Base-by-base conservation (phyloP, 768 basidiomycete species). In the Auriscalpium vulgare region DNA sequence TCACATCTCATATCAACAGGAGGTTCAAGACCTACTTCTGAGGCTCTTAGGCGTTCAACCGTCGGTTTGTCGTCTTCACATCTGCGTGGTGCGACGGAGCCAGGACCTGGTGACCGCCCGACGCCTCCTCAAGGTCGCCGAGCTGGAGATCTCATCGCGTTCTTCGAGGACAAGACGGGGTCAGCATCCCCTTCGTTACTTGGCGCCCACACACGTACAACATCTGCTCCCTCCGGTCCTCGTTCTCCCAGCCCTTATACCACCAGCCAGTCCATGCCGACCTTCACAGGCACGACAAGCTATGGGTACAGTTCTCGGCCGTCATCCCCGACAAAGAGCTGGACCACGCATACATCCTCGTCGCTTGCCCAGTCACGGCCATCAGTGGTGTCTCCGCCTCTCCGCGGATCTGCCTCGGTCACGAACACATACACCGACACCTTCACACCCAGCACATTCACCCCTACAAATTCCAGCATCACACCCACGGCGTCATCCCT, bases 121-220 rank as follows among this genome's bases (percentile, higher is more conserved):
- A 14, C n/a, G 29, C 44, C 77, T 47, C 80, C 81, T 2, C 74
- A 58, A 29, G 69, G 71, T n/a, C 67, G 83, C 37, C 80, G 85
- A 14, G 76, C 87, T 0, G 85, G 77, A 13, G 83, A 87, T 54
- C 77, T 91, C 50, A 86, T 87, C 40, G 87, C 88, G 0, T 81
- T 85, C 34, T 91, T 90, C 57, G 89, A 84, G 59, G 76, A 79
- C 56, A 75, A 73, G 55, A 74, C 74, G 38, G 61, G 43, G 53
- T 51, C 14, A 48, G 53, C 34, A 45, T 60, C 19, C 70, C 74
- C 2, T 66, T 14, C 72, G 2, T 57, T 56, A 5, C 62, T 68
- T 14, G 70, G 53, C 21, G 67, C 74, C n/a, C 85, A 85, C 62
- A 68, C 77, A 8, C 77, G 87, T 36, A 72, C 78, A 0, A 65